Conservation (phyloP, 805 yeast genomes). For the Starmerella powellii region DNA sequence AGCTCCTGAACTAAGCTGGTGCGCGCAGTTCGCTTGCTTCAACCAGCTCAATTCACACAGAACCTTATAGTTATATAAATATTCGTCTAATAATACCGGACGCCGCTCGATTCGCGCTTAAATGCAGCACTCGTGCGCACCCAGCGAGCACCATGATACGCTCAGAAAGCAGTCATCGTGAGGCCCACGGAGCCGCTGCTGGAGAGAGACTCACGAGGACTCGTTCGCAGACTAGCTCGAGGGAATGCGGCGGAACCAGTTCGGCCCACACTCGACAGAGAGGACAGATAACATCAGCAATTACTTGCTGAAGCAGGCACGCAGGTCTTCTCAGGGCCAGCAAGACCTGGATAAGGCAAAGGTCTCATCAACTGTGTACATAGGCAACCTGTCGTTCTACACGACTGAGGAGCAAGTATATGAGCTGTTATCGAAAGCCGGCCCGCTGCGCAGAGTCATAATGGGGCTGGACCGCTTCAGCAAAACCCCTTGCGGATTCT, state of each 20-base stretch:
- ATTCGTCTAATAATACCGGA: too few species aligned
- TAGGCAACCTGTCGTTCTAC: constrained; percentile 79
- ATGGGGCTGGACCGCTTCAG: constrained; percentile 92
- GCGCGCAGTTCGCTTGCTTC: too few species aligned
- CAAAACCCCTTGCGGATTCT: constrained; percentile 92
- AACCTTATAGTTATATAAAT: too few species aligned
- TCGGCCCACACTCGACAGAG: constrained; percentile 28
- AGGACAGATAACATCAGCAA: constrained; percentile 29
- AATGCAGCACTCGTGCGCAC: too few species aligned
- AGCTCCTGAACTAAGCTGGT: too few species aligned
- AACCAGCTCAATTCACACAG: too few species aligned
- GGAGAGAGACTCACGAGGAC: too few species aligned
- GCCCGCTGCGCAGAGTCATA: constrained; percentile 62
- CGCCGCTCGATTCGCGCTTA: too few species aligned
- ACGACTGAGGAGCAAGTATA: constrained; percentile 92
- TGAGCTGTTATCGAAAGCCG: constrained; percentile 68
- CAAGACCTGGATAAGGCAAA: constrained; percentile 56
- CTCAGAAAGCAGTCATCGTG: too few species aligned
- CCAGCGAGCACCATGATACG: too few species aligned
- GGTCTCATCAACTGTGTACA: constrained; percentile 67
- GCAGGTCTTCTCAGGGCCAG: constrained; percentile 27
- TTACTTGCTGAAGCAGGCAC: constrained; percentile 29
- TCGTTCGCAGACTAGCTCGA: too few species aligned
- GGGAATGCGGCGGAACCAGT: constrained; percentile 1
- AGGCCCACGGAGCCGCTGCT: too few species aligned